Percentiles rank a stretch among this genome's conserved stretches.
Conservation (phyloP, 1,284 basidiomycete genomes). For the Cerrena zonata region DNA sequence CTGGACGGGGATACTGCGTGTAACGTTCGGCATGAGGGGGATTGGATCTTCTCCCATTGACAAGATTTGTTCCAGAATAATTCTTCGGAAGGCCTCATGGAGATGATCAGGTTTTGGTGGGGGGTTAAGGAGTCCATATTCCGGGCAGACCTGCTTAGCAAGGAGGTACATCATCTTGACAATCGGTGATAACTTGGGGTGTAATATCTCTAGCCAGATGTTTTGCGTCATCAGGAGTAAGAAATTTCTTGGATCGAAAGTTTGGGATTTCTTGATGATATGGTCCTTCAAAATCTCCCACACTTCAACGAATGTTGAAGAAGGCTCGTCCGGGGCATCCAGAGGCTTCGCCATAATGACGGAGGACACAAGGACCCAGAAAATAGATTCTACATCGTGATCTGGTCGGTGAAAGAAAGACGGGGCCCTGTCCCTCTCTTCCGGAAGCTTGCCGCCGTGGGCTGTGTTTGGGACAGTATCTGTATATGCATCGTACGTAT, state of each 20-base stretch:
- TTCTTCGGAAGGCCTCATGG: conserved; percentile 8
- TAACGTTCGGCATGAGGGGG: conserved; percentile 3
- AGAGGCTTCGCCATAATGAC: neutral
- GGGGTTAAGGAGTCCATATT: conserved; percentile 4
- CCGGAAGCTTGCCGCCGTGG: neutral
- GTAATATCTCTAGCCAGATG: neutral
- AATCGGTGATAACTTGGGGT: conserved; percentile 2
- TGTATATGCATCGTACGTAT: conserved; percentile 1
- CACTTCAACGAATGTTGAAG: neutral
- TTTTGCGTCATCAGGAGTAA: neutral
- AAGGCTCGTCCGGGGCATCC: neutral
- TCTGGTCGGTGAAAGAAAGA: conserved; percentile 7
- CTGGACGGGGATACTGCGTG: too few species aligned
- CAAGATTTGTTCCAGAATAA: conserved; percentile 6
- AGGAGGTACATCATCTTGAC: neutral
- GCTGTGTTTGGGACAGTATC: neutral
- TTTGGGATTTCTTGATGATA: neutral
- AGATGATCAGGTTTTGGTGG: conserved; percentile 5
- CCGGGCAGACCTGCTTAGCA: conserved; percentile 2
- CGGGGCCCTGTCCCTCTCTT: neutral
- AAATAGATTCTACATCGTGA: conserved; percentile 8
- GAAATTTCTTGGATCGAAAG: neutral
- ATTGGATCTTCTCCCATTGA: conserved; percentile 6
- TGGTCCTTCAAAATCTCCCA: neutral
- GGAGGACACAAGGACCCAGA: conserved; percentile 1